Conservation (phyloP, 495 filamentous ascomycete species). For the Daldinia caldariorum region DNA sequence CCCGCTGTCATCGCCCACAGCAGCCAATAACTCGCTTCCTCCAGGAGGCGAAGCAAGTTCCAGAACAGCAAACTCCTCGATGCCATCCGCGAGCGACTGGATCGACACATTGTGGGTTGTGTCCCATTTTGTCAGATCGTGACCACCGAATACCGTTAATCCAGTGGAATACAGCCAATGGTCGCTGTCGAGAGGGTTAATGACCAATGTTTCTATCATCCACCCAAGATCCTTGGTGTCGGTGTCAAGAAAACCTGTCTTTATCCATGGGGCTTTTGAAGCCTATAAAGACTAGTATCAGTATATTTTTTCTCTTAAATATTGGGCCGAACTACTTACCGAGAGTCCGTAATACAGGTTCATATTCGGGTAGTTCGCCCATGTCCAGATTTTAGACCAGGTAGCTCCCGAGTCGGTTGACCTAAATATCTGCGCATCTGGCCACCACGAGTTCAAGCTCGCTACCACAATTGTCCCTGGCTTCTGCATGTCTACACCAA, state of each 20-base stretch:
- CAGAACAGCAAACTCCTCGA: slow-evolving; percentile 67
- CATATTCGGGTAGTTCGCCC: slow-evolving; percentile 57
- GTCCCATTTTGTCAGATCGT: slow-evolving; percentile 62
- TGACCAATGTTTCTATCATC: slow-evolving; percentile 71
- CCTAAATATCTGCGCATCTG: slow-evolving; percentile 65
- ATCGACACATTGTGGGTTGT: slow-evolving; percentile 60
- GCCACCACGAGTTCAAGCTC: slow-evolving; percentile 67
- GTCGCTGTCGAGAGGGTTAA: slow-evolving; percentile 67
- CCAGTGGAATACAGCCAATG: slow-evolving; percentile 70
- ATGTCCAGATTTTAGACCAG: slow-evolving; percentile 64
- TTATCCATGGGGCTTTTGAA: slow-evolving; percentile 60
- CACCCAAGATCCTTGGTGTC: slow-evolving; percentile 65
- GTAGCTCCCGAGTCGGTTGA: slow-evolving; percentile 63
- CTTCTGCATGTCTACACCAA: slow-evolving; percentile 63
- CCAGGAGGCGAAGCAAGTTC: slow-evolving; percentile 63
- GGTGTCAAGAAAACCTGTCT: slow-evolving; percentile 55
- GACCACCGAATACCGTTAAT: slow-evolving; percentile 64
- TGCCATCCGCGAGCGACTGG: slow-evolving; percentile 64
- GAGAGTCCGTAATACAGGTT: slow-evolving; percentile 57
- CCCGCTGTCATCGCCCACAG: slow-evolving; percentile 68
- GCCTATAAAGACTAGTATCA: slow-evolving; percentile 40
- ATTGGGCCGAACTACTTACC: slow-evolving; percentile 49
- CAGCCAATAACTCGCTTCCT: slow-evolving; percentile 63
- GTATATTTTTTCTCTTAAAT: slow-evolving; percentile 25
- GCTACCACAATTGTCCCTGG: slow-evolving; percentile 66